Percentiles rank a stretch among this genome's conserved stretches.
Evolutionary conservation across 176 grass and related monocot genomes (phyloP).

Genomic region (Rhynchospora breviuscula): DNA sequence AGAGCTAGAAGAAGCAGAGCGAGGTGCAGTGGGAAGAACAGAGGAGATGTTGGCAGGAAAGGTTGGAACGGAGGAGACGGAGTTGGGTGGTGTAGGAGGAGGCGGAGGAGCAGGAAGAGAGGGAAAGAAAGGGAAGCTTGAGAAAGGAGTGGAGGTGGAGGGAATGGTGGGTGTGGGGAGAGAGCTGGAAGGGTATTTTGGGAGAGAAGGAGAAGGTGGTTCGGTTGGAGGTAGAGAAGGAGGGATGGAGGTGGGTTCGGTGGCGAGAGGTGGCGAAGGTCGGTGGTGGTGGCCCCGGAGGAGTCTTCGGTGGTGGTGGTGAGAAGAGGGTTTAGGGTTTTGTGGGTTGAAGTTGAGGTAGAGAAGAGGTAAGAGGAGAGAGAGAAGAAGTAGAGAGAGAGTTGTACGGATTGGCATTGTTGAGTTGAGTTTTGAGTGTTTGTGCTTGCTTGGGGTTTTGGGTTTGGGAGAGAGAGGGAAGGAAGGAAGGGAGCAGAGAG

Average conservation of each 20-base stretch:
- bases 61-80: slow-evolving; percentile 15
- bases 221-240: background rate
- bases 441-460: background rate
- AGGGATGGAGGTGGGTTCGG: background rate
- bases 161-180: slow-evolving; percentile 18
- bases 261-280: background rate
- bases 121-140: slow-evolving; percentile 34
- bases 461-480: background rate
- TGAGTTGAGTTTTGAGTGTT: background rate
- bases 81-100: background rate
- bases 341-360: background rate
- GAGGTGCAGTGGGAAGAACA: slow-evolving; percentile 24
- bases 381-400: background rate
- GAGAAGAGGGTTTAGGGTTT: background rate
- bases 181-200: slow-evolving; percentile 35
- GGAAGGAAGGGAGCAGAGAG: background rate
- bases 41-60: slow-evolving; percentile 32
- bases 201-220: slow-evolving; percentile 27
- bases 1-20: background rate
- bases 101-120: slow-evolving; percentile 32
- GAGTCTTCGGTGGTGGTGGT: slow-evolving; percentile 22
- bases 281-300: slow-evolving; percentile 28
- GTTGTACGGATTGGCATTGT: background rate
- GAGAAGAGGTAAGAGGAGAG: background rate
- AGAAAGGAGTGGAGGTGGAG: background rate